These are phyloP conservation scores for Trametopsis cervina DNA, from an alignment of 768 basidiomycete species.

Conservation along the genomic window DNA sequence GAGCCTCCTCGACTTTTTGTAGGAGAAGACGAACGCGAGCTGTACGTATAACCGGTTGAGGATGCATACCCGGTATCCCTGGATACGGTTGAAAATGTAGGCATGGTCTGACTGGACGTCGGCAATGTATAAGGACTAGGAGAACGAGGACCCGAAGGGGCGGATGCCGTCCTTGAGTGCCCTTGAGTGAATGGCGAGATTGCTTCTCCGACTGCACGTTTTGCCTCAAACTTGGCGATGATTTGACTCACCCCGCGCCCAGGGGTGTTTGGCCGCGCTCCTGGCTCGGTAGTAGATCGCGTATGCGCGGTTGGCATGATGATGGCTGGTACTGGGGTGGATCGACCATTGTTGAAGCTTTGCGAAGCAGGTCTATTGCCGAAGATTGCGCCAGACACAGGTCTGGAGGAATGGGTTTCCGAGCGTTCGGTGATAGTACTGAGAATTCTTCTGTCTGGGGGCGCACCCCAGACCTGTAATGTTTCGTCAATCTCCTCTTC, in stretches of 20 bases:
- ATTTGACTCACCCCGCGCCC: slow-evolving; percentile 35
- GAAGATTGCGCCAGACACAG: slow-evolving; percentile 32
- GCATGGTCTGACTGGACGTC: slow-evolving; percentile 32
- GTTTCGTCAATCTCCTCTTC: slow-evolving; percentile 62
- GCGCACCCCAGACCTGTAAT: slow-evolving; percentile 54
- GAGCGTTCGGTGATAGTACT: slow-evolving; percentile 78
- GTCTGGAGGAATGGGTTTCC: slow-evolving; percentile 59
- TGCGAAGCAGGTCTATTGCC: slow-evolving; percentile 31
- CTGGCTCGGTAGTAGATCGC: slow-evolving; percentile 54
- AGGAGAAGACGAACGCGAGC: slow-evolving; percentile 43
- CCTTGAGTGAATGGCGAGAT: slow-evolving; percentile 26
- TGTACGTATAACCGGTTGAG: slow-evolving; percentile 25
- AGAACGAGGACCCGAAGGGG: slow-evolving; percentile 30
- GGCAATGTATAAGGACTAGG: slow-evolving; percentile 28
- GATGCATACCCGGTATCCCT: slow-evolving; percentile 32
- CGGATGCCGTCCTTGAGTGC: slow-evolving; percentile 52
- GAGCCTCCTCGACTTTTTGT: slow-evolving; percentile 34
- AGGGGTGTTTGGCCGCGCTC: slow-evolving; percentile 34
- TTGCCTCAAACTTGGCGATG: slow-evolving; percentile 63
- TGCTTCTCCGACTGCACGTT: slow-evolving; percentile 31
- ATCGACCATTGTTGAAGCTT: slow-evolving; percentile 32
- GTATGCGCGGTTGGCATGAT: slow-evolving; percentile 39
- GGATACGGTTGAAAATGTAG: slow-evolving; percentile 30
- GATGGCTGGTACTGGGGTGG: slow-evolving; percentile 32
- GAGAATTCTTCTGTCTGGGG: slow-evolving; percentile 42